Percentiles rank a stretch among this genome's conserved stretches.
Conservation (phyloP, 1,139 yeast genomes). For the Suhomyces guaymorum region DNA sequence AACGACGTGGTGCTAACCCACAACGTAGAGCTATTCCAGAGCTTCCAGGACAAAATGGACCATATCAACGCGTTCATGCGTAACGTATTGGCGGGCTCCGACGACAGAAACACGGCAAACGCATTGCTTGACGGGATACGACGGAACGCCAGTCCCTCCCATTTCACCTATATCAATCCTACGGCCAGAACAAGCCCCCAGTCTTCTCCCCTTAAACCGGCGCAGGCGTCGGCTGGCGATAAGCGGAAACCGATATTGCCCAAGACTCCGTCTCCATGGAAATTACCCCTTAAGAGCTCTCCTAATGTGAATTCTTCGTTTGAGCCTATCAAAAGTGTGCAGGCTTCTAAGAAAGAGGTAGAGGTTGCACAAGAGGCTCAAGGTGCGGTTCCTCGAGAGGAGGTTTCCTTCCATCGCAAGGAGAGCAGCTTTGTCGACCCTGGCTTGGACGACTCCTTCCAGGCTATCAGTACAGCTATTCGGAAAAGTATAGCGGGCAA, state of each 20-base stretch:
- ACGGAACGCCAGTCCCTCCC: conserved; percentile 8
- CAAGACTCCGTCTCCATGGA: conserved; percentile 14
- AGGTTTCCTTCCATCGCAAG: no score
- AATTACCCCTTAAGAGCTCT: conserved; percentile 15
- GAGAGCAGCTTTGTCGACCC: conserved; percentile 2
- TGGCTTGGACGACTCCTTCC: conserved; percentile 26
- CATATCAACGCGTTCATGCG: conserved; percentile 26
- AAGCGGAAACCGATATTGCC: conserved; percentile 2
- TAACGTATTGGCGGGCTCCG: conserved; percentile 16
- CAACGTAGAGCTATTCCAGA: conserved; percentile 23
- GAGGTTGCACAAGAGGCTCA: background rate
- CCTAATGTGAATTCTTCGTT: conserved; percentile 24
- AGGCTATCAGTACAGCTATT: conserved; percentile 42
- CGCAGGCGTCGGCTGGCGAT: background rate
- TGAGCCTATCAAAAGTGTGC: no score
- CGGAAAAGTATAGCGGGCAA: conserved; percentile 42
- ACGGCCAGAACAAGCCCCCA: conserved; percentile 2
- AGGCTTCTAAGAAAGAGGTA: no score
- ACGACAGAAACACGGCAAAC: conserved; percentile 3
- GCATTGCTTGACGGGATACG: conserved; percentile 2
- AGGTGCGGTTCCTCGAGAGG: no score
- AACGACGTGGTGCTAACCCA: conserved; percentile 30
- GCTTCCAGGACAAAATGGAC: conserved; percentile 22
- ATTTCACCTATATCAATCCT: conserved; percentile 12
- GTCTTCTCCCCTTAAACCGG: conserved; percentile 9